Evolutionary conservation across 192 early-diverging fungal genomes (phyloP), one percentile per base, ranked within the genome.

Genomic region (Linnemannia elongata): DNA sequence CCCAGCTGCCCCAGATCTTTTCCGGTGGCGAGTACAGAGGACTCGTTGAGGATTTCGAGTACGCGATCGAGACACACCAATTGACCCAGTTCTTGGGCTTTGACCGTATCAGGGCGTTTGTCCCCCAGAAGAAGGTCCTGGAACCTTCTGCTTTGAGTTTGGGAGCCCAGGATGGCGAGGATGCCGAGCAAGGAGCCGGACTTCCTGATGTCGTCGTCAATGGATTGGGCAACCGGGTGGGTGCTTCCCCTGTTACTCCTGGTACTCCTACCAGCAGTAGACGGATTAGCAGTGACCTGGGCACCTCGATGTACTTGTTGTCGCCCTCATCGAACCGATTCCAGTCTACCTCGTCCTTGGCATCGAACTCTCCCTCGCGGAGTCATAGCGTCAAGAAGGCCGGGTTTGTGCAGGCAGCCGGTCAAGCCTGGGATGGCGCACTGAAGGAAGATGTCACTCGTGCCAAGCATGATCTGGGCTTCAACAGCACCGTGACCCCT

Each of bases 21-120:
- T 81, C 89, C 0, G 91, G 86, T 17, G 90, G 90, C 47, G 89
- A 90, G 66, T 92, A 89, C 73, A 74, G 88, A 38, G 91, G 90
- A 36, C 38, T 76, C 18, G 71, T 74, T 39, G 85, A 87, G 1
- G 85, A 87, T 38, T 87, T 87, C 60, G 79, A 87, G 60, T 87
- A 87, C 39, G 85, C 85, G 13, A 72, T 81, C 30, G 85, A 87
- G 15, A 81, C 85, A 0, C 71, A 87, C 30, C 85, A 87, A 63
- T 20, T 87, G 68, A n/a, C 68, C 0, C 85, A 87, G 47, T 81
- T 87, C 80, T 30, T 87, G 79, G 85, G 72, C 15, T 87, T 87
- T 60, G 85, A 87, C 44, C 79, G 85, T 9, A 12, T 68, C 18
- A 33, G 38, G 12, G 76, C 74, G 8, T 87, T 87, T 75, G 85